Evolutionary conservation across 2,329 filamentous ascomycete species (phyloP).

Genomic region (Mariannaea elegans): DNA sequence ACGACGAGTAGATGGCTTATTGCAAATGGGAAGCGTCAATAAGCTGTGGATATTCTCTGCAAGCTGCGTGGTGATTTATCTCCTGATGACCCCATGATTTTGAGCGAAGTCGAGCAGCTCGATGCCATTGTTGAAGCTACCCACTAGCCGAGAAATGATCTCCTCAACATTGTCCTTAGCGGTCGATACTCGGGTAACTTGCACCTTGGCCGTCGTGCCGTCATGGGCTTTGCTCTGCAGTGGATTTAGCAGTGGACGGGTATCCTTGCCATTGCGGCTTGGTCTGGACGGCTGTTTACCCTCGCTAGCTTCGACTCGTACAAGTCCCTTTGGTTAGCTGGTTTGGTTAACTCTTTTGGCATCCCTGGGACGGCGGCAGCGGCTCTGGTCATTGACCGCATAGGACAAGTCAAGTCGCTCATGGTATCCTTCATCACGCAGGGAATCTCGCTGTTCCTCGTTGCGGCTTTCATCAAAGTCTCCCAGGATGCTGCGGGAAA

Average conservation of each 20-base stretch:
- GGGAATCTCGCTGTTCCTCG: constrained; percentile 41
- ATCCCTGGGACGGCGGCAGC: constrained; percentile 60
- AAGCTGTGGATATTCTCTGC: no score
- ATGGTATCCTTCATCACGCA: constrained; percentile 46
- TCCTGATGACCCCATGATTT: no score
- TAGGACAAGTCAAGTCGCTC: constrained; percentile 47
- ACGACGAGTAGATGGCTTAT: constrained; percentile 38
- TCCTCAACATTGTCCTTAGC: constrained; percentile 51
- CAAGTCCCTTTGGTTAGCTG: constrained; percentile 50
- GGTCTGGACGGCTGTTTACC: constrained; percentile 21
- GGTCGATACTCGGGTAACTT: constrained; percentile 46
- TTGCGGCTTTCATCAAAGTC: constrained; percentile 38
- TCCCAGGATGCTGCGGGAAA: no score
- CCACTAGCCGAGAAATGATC: no score
- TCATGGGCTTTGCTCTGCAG: constrained; percentile 51
- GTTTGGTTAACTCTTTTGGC: constrained; percentile 58
- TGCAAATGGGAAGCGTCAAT: no score
- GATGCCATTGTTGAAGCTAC: constrained; percentile 50
- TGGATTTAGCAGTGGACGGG: constrained; percentile 46
- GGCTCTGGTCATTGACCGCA: constrained; percentile 50
- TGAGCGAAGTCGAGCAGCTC: constrained; percentile 48
- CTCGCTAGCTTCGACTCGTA: constrained; percentile 22
- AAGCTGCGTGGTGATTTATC: no score
- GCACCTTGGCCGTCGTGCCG: constrained; percentile 50
- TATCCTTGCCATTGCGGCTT: constrained; percentile 44